These are phyloP conservation scores for Pelargonium cotyledonis DNA, from an alignment of 441 rosid species.

Conservation along the genomic window DNA sequence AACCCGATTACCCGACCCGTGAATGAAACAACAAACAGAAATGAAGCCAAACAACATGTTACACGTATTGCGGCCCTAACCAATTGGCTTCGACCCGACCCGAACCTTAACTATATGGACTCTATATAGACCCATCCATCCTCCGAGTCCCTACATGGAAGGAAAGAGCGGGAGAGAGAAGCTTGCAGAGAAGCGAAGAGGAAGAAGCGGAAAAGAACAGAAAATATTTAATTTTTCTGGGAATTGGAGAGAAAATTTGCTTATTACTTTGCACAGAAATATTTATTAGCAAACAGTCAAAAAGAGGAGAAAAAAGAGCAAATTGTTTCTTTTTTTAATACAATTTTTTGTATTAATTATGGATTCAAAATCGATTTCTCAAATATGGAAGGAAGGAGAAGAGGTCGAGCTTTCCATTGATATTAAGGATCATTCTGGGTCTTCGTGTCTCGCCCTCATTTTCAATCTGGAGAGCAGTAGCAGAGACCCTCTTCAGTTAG, in stretches of 20 bases:
- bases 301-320: neutral
- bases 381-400: conserved; percentile 4
- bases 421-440: neutral
- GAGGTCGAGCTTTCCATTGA: neutral
- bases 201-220: neutral
- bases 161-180: neutral
- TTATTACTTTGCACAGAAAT: neutral
- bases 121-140: neutral
- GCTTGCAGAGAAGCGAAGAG: neutral
- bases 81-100: neutral
- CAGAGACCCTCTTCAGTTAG: neutral
- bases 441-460: neutral
- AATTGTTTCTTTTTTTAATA: neutral
- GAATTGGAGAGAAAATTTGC: neutral
- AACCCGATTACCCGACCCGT: neutral
- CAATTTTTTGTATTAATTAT: neutral
- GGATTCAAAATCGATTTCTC: neutral
- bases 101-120: neutral
- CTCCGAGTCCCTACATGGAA: neutral
- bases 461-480: neutral
- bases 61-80: neutral
- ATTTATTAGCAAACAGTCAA: neutral
- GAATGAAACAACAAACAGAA: neutral
- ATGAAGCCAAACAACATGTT: no score
- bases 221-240: neutral